Conservation (phyloP, 2,329 filamentous ascomycete species). For the Hypoxylon sp. region DNA sequence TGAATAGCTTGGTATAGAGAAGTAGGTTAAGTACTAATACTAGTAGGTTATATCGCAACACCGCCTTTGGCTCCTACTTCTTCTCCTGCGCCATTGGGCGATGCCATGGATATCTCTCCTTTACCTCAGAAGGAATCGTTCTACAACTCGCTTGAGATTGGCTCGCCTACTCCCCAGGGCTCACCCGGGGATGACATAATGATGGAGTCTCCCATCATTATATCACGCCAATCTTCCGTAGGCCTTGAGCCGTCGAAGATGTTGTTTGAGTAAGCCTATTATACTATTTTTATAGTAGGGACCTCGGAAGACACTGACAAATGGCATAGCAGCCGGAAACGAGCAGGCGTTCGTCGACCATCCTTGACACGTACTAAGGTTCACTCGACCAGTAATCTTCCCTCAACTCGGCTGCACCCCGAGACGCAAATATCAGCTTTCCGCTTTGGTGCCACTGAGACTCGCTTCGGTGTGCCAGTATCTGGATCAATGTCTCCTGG, state of each 20-base stretch:
- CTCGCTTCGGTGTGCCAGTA: slow-evolving; percentile 58
- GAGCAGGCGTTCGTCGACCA: slow-evolving; percentile 76
- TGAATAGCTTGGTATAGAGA: slow-evolving; percentile 1
- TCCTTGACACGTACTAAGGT: slow-evolving; percentile 82
- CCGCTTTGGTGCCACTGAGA: slow-evolving; percentile 74
- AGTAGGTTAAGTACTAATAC: slow-evolving; percentile 40
- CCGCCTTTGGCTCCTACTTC: slow-evolving; percentile 84
- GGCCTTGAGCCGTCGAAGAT: slow-evolving; percentile 66
- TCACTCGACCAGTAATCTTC: slow-evolving; percentile 76
- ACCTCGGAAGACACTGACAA: slow-evolving; percentile 44
- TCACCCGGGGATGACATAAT: slow-evolving; percentile 63
- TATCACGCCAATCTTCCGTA: slow-evolving; percentile 59
- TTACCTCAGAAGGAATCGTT: slow-evolving; percentile 88
- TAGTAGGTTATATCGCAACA: slow-evolving; percentile 81
- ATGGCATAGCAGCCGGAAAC: slow-evolving; percentile 72
- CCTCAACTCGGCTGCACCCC: slow-evolving; percentile 68
- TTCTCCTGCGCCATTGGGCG: slow-evolving; percentile 79
- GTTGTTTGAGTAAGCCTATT: slow-evolving; percentile 66
- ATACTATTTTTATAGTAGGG: background rate
- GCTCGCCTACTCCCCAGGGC: slow-evolving; percentile 78
- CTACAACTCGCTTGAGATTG: slow-evolving; percentile 74
- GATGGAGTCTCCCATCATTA: slow-evolving; percentile 70
- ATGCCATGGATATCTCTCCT: slow-evolving; percentile 94
- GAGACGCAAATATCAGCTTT: slow-evolving; percentile 81
- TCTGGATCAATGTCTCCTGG: slow-evolving; percentile 77